Evolutionary conservation across 2,329 filamentous ascomycete species (phyloP).

Genomic region (Colletotrichum liaoningense): DNA sequence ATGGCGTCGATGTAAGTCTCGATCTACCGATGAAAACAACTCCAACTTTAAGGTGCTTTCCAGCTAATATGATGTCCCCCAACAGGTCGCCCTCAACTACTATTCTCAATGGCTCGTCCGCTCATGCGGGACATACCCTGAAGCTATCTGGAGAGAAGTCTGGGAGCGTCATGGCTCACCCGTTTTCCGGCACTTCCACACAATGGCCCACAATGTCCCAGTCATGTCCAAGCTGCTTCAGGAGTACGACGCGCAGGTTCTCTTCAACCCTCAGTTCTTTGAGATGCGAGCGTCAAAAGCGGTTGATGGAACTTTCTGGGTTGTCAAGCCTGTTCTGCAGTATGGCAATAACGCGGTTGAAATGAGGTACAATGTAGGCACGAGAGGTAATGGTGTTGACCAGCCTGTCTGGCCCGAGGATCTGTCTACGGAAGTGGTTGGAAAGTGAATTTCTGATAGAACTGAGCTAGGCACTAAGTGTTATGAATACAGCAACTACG

Average conservation of each 20-base stretch:
- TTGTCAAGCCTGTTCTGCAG: slow-evolving; percentile 54
- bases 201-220: slow-evolving; percentile 53
- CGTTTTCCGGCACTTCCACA: slow-evolving; percentile 63
- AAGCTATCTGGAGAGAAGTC: slow-evolving; percentile 42
- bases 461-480: not conserved
- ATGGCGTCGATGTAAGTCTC: slow-evolving; percentile 40
- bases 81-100: slow-evolving; percentile 51
- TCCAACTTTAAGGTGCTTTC: not conserved
- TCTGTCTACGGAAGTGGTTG: slow-evolving; percentile 48
- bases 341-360: slow-evolving; percentile 49
- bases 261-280: slow-evolving; percentile 63
- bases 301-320: slow-evolving; percentile 43
- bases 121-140: slow-evolving; percentile 51
- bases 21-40: slow-evolving; percentile 39
- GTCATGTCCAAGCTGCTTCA: slow-evolving; percentile 52
- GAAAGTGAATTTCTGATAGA: not conserved
- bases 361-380: slow-evolving; percentile 58
- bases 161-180: slow-evolving; percentile 61
- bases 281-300: slow-evolving; percentile 41
- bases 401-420: slow-evolving; percentile 56
- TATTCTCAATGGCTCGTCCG: slow-evolving; percentile 55
- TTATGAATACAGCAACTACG: not conserved
- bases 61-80: slow-evolving; percentile 24
- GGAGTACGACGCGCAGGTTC: slow-evolving; percentile 44
- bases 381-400: slow-evolving; percentile 60